Percentiles rank a stretch among this genome's conserved stretches.
Conservation (phyloP, 805 yeast species). For the Teunomyces stri region DNA sequence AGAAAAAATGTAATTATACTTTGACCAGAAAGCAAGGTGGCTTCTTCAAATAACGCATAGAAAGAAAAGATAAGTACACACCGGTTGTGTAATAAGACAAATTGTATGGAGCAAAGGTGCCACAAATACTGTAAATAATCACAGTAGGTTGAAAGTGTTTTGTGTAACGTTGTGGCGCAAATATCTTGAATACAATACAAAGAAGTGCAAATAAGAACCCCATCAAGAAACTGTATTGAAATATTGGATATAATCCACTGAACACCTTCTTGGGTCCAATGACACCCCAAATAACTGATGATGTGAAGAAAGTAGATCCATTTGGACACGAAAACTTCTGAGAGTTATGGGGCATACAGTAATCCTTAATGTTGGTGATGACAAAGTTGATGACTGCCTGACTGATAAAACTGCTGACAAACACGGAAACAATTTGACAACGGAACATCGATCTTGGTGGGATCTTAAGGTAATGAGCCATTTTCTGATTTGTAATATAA, state of each 20-base stretch:
- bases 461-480: slow-evolving; percentile 65
- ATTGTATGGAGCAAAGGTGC: slow-evolving; percentile 31
- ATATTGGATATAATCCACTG: slow-evolving; percentile 29
- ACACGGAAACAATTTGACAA: slow-evolving; percentile 24
- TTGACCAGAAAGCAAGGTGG: slow-evolving; percentile 33
- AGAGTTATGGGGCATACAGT: slow-evolving; percentile 18
- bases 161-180: slow-evolving; percentile 15
- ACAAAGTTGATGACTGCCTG: slow-evolving; percentile 22
- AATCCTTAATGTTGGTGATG: slow-evolving; percentile 15
- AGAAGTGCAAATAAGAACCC: slow-evolving; percentile 28
- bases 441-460: slow-evolving; percentile 61
- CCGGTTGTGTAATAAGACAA: slow-evolving; percentile 29
- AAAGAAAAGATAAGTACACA: slow-evolving; percentile 23
- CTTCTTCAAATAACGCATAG: slow-evolving; percentile 29
- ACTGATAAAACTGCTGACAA: slow-evolving; percentile 19
- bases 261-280: slow-evolving; percentile 39
- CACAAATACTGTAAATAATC: slow-evolving; percentile 29
- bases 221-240: slow-evolving; percentile 34
- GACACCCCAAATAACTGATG: slow-evolving; percentile 65
- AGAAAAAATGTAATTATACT: slow-evolving; percentile 32
- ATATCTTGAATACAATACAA: slow-evolving; percentile 14
- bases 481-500: slow-evolving; percentile 54
- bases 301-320: slow-evolving; percentile 41
- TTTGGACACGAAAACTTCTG: slow-evolving; percentile 32
- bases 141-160: slow-evolving; percentile 34